These are phyloP conservation scores for Melanomma pulvis-pyrius DNA, from an alignment of 495 filamentous ascomycete genomes.

Conservation along the genomic window DNA sequence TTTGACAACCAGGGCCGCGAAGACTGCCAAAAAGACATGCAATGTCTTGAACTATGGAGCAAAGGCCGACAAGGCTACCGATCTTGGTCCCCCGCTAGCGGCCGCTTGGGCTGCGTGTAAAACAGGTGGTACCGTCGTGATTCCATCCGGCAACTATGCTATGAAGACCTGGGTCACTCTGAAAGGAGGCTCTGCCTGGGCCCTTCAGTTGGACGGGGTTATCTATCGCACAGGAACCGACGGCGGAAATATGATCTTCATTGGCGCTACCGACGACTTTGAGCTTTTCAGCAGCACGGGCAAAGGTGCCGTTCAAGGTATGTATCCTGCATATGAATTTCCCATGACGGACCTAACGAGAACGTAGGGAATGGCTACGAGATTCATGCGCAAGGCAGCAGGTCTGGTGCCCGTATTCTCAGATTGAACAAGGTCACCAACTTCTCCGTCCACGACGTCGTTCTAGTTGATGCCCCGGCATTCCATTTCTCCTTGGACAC, in stretches of 20 bases:
- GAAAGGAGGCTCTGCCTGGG: constrained; percentile 42
- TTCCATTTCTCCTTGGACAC: constrained; percentile 48
- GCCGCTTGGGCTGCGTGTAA: constrained; percentile 43
- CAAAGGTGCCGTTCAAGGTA: constrained; percentile 29
- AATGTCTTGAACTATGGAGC: constrained; percentile 38
- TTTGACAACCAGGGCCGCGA: constrained; percentile 31
- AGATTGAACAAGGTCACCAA: constrained; percentile 40
- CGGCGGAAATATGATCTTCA: constrained; percentile 60
- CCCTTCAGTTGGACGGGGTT: constrained; percentile 46
- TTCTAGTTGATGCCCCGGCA: constrained; percentile 43
- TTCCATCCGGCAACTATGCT: constrained; percentile 42
- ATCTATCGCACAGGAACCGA: constrained; percentile 46
- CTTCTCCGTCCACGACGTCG: constrained; percentile 45
- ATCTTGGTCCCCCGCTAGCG: constrained; percentile 42
- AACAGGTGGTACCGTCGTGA: constrained; percentile 43
- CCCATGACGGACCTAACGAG: constrained; percentile 11
- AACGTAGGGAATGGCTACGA: constrained; percentile 44
- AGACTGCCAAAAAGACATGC: constrained; percentile 32
- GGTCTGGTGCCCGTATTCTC: constrained; percentile 41
- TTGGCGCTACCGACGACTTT: constrained; percentile 95
- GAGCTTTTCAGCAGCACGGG: constrained; percentile 78
- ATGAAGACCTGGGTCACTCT: constrained; percentile 46
- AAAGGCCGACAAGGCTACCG: constrained; percentile 36
- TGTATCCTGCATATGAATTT: background rate
- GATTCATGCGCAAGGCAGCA: constrained; percentile 40